Evolutionary conservation across 2,329 filamentous ascomycete genomes (phyloP).

Genomic region (Fusarium foetens): DNA sequence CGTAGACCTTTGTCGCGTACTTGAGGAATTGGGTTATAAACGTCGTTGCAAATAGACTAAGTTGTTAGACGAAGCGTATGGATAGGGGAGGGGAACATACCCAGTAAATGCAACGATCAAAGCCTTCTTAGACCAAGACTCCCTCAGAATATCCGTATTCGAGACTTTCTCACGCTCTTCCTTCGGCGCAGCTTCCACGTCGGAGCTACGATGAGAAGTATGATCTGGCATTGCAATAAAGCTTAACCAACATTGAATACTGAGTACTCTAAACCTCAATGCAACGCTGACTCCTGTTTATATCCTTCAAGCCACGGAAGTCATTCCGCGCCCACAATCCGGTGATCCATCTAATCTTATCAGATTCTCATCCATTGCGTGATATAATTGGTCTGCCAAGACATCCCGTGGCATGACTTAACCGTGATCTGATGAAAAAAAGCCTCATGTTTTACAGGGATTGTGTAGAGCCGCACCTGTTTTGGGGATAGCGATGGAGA

Average conservation of each 20-base stretch:
- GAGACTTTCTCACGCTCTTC: background rate
- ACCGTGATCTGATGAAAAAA: background rate
- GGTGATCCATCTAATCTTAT: slow-evolving; percentile 43
- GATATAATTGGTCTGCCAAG: slow-evolving; percentile 2
- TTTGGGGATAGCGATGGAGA: background rate
- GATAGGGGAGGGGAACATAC: background rate
- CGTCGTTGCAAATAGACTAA: slow-evolving; percentile 46
- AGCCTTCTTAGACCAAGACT: slow-evolving; percentile 42
- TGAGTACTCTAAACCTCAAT: no score
- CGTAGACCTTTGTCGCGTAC: slow-evolving; percentile 48
- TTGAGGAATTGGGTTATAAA: slow-evolving; percentile 47
- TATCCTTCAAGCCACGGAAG: background rate
- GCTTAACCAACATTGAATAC: background rate
- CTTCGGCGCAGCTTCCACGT: slow-evolving; percentile 22
- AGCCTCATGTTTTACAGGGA: background rate
- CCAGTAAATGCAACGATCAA: slow-evolving; percentile 40
- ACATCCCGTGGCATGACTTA: background rate
- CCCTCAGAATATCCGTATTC: slow-evolving; percentile 37
- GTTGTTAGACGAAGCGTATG: rapidly evolving
- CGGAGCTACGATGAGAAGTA: slow-evolving; percentile 23
- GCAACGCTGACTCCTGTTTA: background rate
- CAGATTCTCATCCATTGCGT: slow-evolving; percentile 15
- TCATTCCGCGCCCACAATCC: slow-evolving; percentile 32
- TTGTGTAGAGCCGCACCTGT: background rate
- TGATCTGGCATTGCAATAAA: slow-evolving; percentile 11